These are phyloP conservation scores for Sergeia podlipaevii DNA, from an alignment of 208 protist species.

Conservation along the genomic window DNA sequence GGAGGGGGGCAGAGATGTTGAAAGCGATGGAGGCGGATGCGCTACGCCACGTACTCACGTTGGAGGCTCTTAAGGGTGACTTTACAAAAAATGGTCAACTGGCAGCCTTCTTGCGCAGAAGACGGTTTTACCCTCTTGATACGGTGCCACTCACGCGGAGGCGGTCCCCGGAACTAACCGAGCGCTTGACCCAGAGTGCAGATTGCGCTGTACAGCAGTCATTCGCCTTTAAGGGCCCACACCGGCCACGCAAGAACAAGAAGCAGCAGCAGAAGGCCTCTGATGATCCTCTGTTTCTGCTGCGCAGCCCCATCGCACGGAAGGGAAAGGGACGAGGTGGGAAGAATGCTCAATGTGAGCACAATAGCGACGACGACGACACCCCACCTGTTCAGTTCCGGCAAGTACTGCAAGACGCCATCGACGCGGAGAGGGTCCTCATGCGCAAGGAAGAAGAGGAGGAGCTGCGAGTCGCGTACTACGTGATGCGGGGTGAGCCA, in stretches of 20 bases:
- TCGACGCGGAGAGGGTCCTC: neutral
- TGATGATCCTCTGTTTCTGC: neutral
- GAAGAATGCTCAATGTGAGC: too few relatives aligned
- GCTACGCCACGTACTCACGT: constrained; percentile 8
- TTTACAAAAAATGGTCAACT: constrained; percentile 5
- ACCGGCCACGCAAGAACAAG: neutral
- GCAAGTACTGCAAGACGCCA: constrained; percentile 3
- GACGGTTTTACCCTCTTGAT: constrained; percentile 20
- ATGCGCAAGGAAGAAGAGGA: neutral
- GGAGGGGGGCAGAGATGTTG: constrained; percentile 9
- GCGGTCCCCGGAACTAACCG: neutral
- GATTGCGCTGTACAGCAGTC: constrained; percentile 3
- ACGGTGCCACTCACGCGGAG: constrained; percentile 21
- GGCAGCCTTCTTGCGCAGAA: neutral
- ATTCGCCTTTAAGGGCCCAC: neutral
- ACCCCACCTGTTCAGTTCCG: neutral
- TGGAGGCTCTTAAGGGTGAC: constrained; percentile 13
- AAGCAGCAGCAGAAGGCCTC: constrained; percentile 2
- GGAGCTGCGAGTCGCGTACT: neutral
- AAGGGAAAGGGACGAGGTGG: neutral
- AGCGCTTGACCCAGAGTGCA: neutral
- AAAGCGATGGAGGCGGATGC: constrained; percentile 11
- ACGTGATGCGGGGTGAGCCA: constrained; percentile 1
- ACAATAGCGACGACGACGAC: neutral
- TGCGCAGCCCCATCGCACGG: neutral